Conservation (phyloP, 129 eudicot species). For the Solidago caesia region DNA sequence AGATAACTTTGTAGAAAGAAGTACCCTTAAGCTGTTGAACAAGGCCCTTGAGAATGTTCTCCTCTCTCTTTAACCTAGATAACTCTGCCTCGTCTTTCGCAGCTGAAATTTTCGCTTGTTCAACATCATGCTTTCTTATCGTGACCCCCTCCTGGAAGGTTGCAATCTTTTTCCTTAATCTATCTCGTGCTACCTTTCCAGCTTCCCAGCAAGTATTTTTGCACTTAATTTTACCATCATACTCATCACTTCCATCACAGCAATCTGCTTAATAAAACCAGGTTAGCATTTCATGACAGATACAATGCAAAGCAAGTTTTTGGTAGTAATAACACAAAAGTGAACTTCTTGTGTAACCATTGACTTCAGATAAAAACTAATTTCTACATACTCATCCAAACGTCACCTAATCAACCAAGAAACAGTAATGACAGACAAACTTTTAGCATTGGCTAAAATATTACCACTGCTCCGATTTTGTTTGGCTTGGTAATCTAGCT, state of each 20-base stretch:
- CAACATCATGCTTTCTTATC: conserved; percentile 65
- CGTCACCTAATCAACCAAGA: too few relatives aligned
- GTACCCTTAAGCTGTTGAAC: conserved; percentile 91
- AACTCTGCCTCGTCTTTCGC: conserved; percentile 87
- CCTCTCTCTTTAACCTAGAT: conserved; percentile 76
- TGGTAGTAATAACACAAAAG: background rate
- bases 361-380: too few relatives aligned
- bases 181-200: conserved; percentile 90
- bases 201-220: conserved; percentile 97
- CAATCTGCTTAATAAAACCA: conserved; percentile 59
- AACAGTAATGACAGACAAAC: too few relatives aligned
- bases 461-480: too few relatives aligned
- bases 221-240: conserved; percentile 79
- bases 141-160: conserved; percentile 71
- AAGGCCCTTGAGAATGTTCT: conserved; percentile 73
- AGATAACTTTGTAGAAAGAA: conserved; percentile 19
- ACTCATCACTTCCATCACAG: conserved; percentile 99
- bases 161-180: conserved; percentile 74
- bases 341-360: background rate
- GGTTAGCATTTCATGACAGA: conserved; percentile 26
- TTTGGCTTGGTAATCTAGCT: too few relatives aligned
- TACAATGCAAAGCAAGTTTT: conserved; percentile 15
- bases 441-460: too few relatives aligned
- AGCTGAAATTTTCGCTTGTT: conserved; percentile 58
- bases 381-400: too few relatives aligned